Conservation (phyloP, 129 eudicot genomes). For the Solidago caesia region DNA sequence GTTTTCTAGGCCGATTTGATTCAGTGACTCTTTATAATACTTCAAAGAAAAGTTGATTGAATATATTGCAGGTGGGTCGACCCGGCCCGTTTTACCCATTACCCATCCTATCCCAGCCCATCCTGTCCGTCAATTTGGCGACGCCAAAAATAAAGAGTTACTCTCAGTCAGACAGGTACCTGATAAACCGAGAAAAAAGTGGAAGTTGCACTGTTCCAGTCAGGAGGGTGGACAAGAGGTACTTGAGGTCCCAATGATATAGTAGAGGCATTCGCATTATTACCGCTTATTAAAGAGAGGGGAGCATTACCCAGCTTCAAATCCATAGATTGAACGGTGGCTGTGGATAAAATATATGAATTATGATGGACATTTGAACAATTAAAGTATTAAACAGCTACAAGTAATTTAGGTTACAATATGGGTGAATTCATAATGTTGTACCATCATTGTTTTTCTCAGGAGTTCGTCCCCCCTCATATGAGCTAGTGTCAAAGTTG, state of each 20-base stretch:
- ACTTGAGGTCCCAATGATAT: slow-evolving; percentile 17
- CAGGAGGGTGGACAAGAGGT: slow-evolving; percentile 35
- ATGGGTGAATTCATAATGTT: not conserved
- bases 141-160: not conserved
- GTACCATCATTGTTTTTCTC: slow-evolving; percentile 47
- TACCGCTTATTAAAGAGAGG: not conserved
- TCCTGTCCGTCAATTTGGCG: not conserved
- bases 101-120: not conserved
- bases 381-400: not conserved
- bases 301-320: slow-evolving; percentile 52
- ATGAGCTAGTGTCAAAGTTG: slow-evolving; percentile 24
- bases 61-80: not conserved
- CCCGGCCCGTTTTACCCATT: not conserved
- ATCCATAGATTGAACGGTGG: slow-evolving; percentile 31
- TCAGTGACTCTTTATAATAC: not conserved
- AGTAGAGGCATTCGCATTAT: slow-evolving; percentile 13
- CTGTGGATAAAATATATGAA: slow-evolving; percentile 8
- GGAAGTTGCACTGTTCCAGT: slow-evolving; percentile 21
- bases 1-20: not conserved
- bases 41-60: not conserved
- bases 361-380: not conserved
- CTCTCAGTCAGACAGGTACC: slow-evolving; percentile 28
- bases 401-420: not conserved
- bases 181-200: slow-evolving; percentile 35
- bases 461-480: slow-evolving; percentile 6